These are phyloP conservation scores for Ophiosphaerella narmari DNA, from an alignment of 2,329 filamentous ascomycete genomes.

Conservation along the genomic window DNA sequence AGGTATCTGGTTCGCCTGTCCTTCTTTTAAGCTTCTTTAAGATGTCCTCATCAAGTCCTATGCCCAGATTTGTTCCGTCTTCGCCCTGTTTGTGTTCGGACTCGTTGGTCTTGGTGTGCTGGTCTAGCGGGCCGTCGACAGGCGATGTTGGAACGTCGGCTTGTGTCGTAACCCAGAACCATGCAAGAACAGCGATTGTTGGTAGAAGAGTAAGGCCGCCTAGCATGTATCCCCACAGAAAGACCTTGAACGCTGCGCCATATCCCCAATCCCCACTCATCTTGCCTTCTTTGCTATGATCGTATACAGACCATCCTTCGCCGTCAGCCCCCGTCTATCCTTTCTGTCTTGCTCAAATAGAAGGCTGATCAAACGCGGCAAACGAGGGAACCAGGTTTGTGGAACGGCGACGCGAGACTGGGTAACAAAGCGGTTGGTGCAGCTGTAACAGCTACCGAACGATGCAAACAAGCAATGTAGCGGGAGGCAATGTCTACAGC, in stretches of 20 bases:
- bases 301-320: conserved; percentile 19
- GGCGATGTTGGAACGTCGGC: conserved; percentile 8
- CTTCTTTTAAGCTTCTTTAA: conserved; percentile 28
- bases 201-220: conserved; percentile 30
- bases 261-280: conserved; percentile 33
- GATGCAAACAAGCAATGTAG: too few relatives aligned
- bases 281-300: conserved; percentile 23
- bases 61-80: conserved; percentile 18
- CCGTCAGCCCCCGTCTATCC: neutral
- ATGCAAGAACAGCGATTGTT: conserved; percentile 18
- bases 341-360: neutral
- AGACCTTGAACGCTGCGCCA: conserved; percentile 29
- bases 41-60: conserved; percentile 28
- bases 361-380: neutral
- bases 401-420: neutral
- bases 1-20: conserved; percentile 72
- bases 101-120: conserved; percentile 16
- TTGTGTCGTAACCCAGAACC: conserved; percentile 24
- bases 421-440: too few relatives aligned
- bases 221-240: conserved; percentile 33
- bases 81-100: conserved; percentile 14
- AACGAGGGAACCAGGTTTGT: neutral
- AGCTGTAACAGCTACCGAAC: too few relatives aligned
- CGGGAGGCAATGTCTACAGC: too few relatives aligned
- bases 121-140: neutral